phyloP scores from a whole-genome alignment of 1,139 yeast species.

The Tardiomyces blankii region DNA sequence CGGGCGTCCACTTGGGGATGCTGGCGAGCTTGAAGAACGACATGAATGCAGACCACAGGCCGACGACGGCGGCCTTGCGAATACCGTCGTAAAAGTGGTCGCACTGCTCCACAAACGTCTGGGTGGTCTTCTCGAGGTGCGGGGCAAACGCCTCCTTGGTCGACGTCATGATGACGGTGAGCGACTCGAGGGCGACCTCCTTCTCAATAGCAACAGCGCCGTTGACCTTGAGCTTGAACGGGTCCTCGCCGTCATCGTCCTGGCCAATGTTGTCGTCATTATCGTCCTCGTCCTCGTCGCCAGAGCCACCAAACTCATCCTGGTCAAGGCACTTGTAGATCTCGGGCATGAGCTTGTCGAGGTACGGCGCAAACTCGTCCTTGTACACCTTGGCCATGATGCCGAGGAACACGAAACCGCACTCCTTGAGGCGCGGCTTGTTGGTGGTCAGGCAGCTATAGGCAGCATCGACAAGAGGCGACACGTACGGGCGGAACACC shows the following conservation, averaged over 20 bases:
- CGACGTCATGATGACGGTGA: slow-evolving; percentile 80
- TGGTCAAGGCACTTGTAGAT: slow-evolving; percentile 76
- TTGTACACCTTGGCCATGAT: slow-evolving; percentile 94
- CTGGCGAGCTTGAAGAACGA: slow-evolving; percentile 45
- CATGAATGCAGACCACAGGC: slow-evolving; percentile 73
- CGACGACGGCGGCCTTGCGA: slow-evolving; percentile 75
- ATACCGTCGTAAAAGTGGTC: slow-evolving; percentile 79
- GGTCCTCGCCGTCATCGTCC: slow-evolving; percentile 21
- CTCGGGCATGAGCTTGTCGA: slow-evolving; percentile 73
- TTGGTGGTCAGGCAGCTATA: slow-evolving; percentile 68
- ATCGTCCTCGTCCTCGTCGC: slow-evolving; percentile 23
- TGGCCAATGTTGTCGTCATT: slow-evolving; percentile 15
- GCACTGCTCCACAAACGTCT: slow-evolving; percentile 53
- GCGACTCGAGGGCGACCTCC: slow-evolving; percentile 92
- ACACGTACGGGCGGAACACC: slow-evolving; percentile 73
- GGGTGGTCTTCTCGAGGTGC: slow-evolving; percentile 63
- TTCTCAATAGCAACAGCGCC: slow-evolving; percentile 94
- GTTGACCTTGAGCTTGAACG: slow-evolving; percentile 66
- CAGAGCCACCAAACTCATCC: slow-evolving; percentile 32
- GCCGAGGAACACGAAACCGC: slow-evolving; percentile 91
- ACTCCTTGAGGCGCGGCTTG: slow-evolving; percentile 80
- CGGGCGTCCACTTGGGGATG: slow-evolving; percentile 50
- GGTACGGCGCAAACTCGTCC: slow-evolving; percentile 76
- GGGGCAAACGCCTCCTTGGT: slow-evolving; percentile 65
- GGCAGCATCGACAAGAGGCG: slow-evolving; percentile 84